Evolutionary conservation across 768 basidiomycete species (phyloP).

Genomic region (Filobasidium floriforme): DNA sequence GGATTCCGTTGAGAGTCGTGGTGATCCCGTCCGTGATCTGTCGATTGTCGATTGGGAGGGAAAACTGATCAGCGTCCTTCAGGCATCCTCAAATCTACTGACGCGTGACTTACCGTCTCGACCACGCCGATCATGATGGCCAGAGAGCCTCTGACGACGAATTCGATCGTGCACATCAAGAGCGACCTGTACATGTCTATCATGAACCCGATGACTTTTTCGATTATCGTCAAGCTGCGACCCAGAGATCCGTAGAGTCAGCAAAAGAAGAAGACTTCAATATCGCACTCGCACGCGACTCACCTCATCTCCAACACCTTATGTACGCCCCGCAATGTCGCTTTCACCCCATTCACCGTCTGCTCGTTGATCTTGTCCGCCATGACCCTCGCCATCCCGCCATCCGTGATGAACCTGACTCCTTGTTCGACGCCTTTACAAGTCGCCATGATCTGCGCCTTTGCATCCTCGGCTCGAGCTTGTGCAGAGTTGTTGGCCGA

Average conservation of each 20-base stretch:
- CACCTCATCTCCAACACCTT: constrained; percentile 53
- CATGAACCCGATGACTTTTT: constrained; percentile 81
- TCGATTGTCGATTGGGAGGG: too few relatives aligned
- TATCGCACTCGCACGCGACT: constrained; percentile 11
- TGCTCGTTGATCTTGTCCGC: constrained; percentile 75
- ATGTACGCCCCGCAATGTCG: constrained; percentile 66
- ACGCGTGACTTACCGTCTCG: constrained; percentile 58
- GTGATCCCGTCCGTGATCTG: constrained; percentile 68
- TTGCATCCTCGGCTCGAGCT: constrained; percentile 61
- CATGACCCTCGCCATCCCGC: constrained; percentile 68
- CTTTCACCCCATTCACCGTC: constrained; percentile 70
- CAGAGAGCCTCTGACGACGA: constrained; percentile 74
- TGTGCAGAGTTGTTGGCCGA: constrained; percentile 65
- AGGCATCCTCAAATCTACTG: too few relatives aligned
- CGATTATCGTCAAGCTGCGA: constrained; percentile 68
- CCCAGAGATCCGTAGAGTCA: too few relatives aligned
- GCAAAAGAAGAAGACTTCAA: too few relatives aligned
- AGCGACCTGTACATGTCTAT: constrained; percentile 87
- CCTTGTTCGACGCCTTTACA: constrained; percentile 79
- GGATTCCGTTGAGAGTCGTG: constrained; percentile 55
- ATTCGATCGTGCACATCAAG: constrained; percentile 85
- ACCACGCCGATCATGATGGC: constrained; percentile 73
- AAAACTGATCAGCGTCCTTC: too few relatives aligned
- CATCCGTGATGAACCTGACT: constrained; percentile 67
- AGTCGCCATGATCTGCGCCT: constrained; percentile 66